Conservation (phyloP, 768 basidiomycete genomes). For the Gloeopeniophorella convolvens region DNA sequence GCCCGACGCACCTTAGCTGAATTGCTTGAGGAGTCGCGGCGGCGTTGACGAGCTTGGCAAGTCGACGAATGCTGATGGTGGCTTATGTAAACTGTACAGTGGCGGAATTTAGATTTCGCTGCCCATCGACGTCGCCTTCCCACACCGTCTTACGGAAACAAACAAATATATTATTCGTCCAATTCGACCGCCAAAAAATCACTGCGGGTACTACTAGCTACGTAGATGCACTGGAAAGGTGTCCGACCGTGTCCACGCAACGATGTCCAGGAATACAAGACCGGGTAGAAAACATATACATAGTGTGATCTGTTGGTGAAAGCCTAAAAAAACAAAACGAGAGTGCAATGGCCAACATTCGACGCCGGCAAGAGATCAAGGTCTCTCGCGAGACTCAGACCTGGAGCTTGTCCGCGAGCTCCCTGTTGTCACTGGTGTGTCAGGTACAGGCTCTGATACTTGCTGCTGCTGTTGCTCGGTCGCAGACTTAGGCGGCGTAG, state of each 20-base stretch:
- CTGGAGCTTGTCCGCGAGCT: neutral
- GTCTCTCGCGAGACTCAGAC: neutral
- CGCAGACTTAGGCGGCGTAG: neutral
- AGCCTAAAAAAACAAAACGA: neutral
- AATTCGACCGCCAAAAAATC: neutral
- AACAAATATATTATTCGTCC: too few relatives aligned
- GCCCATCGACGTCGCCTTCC: too few relatives aligned
- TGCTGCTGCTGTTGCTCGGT: neutral
- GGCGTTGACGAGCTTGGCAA: neutral
- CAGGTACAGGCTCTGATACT: slow-evolving; percentile 2
- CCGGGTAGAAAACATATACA: neutral
- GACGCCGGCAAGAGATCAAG: neutral
- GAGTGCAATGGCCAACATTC: too few relatives aligned
- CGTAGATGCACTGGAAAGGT: too few relatives aligned
- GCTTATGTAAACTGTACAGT: slow-evolving; percentile 20
- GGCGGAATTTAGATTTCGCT: slow-evolving; percentile 9
- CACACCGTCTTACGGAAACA: too few relatives aligned
- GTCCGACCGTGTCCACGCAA: too few relatives aligned
- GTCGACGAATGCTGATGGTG: neutral
- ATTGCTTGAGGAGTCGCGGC: slow-evolving; percentile 12
- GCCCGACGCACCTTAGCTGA: slow-evolving; percentile 8
- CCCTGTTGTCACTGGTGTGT: slow-evolving; percentile 10
- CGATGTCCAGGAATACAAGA: neutral
- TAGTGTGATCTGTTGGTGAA: neutral
- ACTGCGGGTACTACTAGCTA: too few relatives aligned